Conservation (phyloP, 2,329 filamentous ascomycete species). For the Mycocentrospora acerina region DNA sequence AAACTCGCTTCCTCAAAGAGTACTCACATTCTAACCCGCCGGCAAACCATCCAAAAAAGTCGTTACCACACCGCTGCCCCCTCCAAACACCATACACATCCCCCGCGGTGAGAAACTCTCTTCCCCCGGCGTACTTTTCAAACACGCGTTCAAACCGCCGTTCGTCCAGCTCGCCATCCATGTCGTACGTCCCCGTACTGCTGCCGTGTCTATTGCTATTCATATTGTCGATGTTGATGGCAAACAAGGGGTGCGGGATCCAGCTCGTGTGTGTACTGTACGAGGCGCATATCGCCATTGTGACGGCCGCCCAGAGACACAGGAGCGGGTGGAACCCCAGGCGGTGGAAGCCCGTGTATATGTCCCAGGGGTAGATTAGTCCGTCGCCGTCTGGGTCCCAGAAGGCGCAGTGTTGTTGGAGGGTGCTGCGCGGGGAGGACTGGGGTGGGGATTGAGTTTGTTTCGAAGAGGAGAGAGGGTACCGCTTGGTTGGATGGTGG, state of each 20-base stretch:
- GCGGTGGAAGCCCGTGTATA: constrained; percentile 15
- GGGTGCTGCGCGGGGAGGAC: constrained; percentile 7
- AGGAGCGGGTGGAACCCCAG: constrained; percentile 16
- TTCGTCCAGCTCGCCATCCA: constrained; percentile 16
- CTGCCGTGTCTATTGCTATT: constrained; percentile 18
- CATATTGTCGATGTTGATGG: constrained; percentile 19
- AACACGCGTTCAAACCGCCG: constrained; percentile 18
- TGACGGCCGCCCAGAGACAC: constrained; percentile 19
- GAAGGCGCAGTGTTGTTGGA: constrained; percentile 19
- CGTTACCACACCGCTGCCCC: constrained; percentile 17
- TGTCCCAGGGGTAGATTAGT: constrained; percentile 20
- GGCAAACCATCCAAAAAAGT: constrained; percentile 21
- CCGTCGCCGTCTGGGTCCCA: constrained; percentile 16
- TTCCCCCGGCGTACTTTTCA: constrained; percentile 16
- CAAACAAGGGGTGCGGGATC: constrained; percentile 15
- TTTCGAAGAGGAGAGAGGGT: no score
- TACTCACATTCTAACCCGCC: constrained; percentile 19
- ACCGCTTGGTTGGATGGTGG: not conserved
- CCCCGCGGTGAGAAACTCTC: constrained; percentile 11
- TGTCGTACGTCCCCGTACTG: constrained; percentile 18
- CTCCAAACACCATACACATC: constrained; percentile 12
- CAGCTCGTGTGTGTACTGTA: constrained; percentile 15
- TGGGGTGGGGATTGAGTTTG: not conserved
- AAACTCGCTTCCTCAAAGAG: no score
- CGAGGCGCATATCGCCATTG: constrained; percentile 15